Percentiles rank a stretch among this genome's conserved stretches.
Conservation (phyloP, 345 rosid species). For the Heritiera littoralis region DNA sequence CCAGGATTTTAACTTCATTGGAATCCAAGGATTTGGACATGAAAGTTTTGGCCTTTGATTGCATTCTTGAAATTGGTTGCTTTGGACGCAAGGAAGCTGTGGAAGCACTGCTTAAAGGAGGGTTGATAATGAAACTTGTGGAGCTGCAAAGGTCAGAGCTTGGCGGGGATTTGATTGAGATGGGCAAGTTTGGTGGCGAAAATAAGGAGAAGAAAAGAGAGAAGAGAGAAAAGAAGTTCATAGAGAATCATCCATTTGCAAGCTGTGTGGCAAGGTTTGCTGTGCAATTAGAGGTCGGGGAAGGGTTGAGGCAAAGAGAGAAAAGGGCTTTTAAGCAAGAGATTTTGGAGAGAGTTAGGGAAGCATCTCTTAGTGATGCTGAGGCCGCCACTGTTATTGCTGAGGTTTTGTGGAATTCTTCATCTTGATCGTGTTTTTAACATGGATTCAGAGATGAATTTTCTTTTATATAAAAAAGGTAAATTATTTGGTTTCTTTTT, state of each 20-base stretch:
- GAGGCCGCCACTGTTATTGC: slow-evolving; percentile 70
- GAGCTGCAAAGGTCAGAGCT: slow-evolving; percentile 62
- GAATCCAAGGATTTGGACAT: slow-evolving; percentile 46
- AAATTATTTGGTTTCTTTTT: neutral
- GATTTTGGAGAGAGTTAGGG: slow-evolving; percentile 48
- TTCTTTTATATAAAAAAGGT: neutral
- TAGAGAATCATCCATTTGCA: slow-evolving; percentile 60
- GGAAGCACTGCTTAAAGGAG: slow-evolving; percentile 51
- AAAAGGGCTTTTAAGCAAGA: slow-evolving; percentile 59
- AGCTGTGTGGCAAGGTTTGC: slow-evolving; percentile 72
- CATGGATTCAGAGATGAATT: neutral
- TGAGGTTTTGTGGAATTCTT: slow-evolving; percentile 78
- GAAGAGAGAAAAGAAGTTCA: slow-evolving; percentile 30
- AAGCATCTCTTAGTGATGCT: slow-evolving; percentile 50
- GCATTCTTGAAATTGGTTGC: slow-evolving; percentile 64
- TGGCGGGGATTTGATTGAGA: slow-evolving; percentile 62
- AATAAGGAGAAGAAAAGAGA: slow-evolving; percentile 16
- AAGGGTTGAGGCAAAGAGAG: slow-evolving; percentile 73
- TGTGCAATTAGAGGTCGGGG: slow-evolving; percentile 74
- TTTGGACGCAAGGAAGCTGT: slow-evolving; percentile 67
- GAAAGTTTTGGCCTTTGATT: slow-evolving; percentile 45
- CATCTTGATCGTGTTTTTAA: slow-evolving; percentile 40
- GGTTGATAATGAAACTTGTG: slow-evolving; percentile 46
- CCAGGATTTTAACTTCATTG: slow-evolving; percentile 43
- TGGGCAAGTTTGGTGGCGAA: slow-evolving; percentile 31